Conservation (phyloP, 768 basidiomycete species). For the Boletus speciosus region DNA sequence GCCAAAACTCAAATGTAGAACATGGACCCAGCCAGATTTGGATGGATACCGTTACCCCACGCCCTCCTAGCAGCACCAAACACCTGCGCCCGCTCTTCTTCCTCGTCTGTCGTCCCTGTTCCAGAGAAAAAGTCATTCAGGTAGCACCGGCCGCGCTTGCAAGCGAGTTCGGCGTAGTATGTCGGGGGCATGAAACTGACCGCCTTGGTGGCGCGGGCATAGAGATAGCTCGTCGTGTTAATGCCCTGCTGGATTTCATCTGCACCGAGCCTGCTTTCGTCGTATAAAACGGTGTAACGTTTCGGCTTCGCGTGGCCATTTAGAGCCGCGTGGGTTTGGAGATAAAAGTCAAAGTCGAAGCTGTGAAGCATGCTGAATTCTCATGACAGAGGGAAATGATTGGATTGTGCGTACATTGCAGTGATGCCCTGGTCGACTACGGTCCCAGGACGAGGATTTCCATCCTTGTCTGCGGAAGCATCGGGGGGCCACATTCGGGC, state of each 20-base stretch:
- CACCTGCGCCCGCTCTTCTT: slow-evolving; percentile 22
- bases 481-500: slow-evolving; percentile 58
- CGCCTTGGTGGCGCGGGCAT: slow-evolving; percentile 78
- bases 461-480: slow-evolving; percentile 54
- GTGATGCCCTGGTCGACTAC: slow-evolving; percentile 80
- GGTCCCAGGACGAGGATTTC: slow-evolving; percentile 77
- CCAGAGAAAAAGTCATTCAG: slow-evolving; percentile 64
- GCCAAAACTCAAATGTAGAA: slow-evolving; percentile 55
- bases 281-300: slow-evolving; percentile 77
- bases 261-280: slow-evolving; percentile 63
- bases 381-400: not conserved
- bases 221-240: slow-evolving; percentile 68
- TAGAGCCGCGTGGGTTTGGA: slow-evolving; percentile 72
- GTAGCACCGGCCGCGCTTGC: slow-evolving; percentile 74
- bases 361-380: slow-evolving; percentile 26
- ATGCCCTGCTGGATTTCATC: slow-evolving; percentile 74
- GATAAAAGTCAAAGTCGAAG: slow-evolving; percentile 64
- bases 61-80: slow-evolving; percentile 18
- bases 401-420: slow-evolving; percentile 44
- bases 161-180: slow-evolving; percentile 79
- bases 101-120: slow-evolving; percentile 34
- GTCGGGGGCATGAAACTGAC: slow-evolving; percentile 78
- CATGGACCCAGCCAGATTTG: slow-evolving; percentile 57
- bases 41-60: slow-evolving; percentile 58
- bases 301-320: slow-evolving; percentile 70